Base-by-base conservation (phyloP, 257 asterid genomes). In the Rhazya stricta region DNA sequence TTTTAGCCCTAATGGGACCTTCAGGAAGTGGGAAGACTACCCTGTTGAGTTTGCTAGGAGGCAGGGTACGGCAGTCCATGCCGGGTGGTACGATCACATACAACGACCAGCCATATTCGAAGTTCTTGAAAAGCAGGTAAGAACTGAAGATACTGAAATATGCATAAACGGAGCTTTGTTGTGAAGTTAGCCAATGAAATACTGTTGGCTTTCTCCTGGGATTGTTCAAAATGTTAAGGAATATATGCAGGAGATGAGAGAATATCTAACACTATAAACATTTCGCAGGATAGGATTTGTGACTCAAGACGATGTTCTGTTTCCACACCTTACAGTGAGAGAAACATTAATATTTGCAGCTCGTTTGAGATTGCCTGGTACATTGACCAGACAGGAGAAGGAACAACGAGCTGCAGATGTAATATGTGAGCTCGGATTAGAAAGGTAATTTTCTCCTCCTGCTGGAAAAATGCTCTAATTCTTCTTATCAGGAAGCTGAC, bases 11-110 rank as follows among this genome's bases (percentile, higher is more conserved):
- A 46, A 95, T 95, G 99, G 99, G 99, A 50, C 99, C 99, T 42
- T 95, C 99, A 6, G 99, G 99, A 68, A 88, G 99, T 65, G 99
- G 99, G 53, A 95, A 95, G 84, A 95, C 99, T 16, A 84, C 99
- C 0, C 78, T 95, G 5, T 88, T 95, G 86, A 90, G 91, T 71
- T 77, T 92, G 29, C 89, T 95, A 6, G 98, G 99, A 73, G 98
- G 99, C 60, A 80, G 99, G 73, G 75, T 82, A 11, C 84, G 83
- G 72, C 90, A 84, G 37, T 82, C 88, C 8, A 2, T 86, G 51
- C 57, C 75, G 21, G 91, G 96, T 15, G 96, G 99, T 45, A 77
- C 87, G 1, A 79, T 95, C 18, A 88, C 96, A 27, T 92, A 92
- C 73, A 95, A 91, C 57, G 92, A 88, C 73, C 90, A 86, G 78